phyloP scores from a whole-genome alignment of 345 rosid genomes.

The Stellera chamaejasme region DNA sequence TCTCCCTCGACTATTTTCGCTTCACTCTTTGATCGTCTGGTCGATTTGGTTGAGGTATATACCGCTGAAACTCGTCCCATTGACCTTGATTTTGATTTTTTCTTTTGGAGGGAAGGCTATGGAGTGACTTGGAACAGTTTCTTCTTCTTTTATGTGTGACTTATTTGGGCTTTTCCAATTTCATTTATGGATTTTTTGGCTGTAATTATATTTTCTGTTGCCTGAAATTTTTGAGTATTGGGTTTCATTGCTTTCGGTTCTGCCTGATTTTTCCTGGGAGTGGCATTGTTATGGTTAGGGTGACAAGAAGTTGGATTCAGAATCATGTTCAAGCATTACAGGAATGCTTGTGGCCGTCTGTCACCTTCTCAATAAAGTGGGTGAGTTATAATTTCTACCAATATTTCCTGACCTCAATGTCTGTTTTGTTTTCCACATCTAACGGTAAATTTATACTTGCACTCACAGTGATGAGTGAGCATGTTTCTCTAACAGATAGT shows the following conservation, averaged over 20 bases:
- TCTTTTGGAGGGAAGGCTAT: not conserved
- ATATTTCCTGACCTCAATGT: not conserved
- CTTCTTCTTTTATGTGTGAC: conserved; percentile 1
- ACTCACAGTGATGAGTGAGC: not conserved
- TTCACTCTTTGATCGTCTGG: conserved; percentile 36
- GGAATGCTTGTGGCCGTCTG: conserved; percentile 68
- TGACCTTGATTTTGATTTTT: too few species aligned
- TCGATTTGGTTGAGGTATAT: conserved; percentile 15
- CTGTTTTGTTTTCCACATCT: not conserved
- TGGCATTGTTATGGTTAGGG: conserved; percentile 24
- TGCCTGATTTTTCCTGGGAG: not conserved
- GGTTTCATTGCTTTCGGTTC: not conserved
- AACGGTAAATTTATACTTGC: not conserved
- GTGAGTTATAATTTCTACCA: conserved; percentile 27
- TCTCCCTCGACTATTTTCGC: conserved; percentile 48
- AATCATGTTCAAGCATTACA: conserved; percentile 24
- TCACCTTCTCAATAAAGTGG: conserved; percentile 53
- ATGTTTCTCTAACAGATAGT: not conserved
- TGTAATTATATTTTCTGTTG: not conserved
- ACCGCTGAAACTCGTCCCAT: too few species aligned
- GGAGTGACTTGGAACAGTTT: too few species aligned
- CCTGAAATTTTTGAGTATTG: too few species aligned
- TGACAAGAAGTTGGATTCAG: conserved; percentile 33
- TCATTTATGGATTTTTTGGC: not conserved
- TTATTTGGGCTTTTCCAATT: not conserved